Conservation (phyloP, 129 eudicot species). For the Centella asiatica region DNA sequence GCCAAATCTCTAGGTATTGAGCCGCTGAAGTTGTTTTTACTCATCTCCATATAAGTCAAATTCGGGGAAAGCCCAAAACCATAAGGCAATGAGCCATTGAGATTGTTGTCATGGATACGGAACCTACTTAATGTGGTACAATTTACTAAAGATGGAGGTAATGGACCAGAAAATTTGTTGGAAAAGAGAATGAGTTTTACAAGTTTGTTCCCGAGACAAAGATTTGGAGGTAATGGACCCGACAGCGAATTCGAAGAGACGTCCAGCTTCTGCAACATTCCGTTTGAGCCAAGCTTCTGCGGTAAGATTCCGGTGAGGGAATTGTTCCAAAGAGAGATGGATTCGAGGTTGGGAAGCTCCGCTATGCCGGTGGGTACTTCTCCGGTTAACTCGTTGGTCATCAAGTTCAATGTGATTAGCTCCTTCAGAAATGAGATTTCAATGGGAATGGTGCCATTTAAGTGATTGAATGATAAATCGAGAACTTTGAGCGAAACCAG, state of each 20-base stretch:
- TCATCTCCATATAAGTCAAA: slow-evolving; percentile 60
- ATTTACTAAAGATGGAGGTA: slow-evolving; percentile 61
- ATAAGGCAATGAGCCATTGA: slow-evolving; percentile 64
- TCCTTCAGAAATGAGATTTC: slow-evolving; percentile 50
- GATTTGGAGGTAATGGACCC: slow-evolving; percentile 70
- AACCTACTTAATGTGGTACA: slow-evolving; percentile 65
- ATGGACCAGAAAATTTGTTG: slow-evolving; percentile 43
- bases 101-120: slow-evolving; percentile 57
- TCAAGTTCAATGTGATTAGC: slow-evolving; percentile 35
- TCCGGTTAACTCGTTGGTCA: slow-evolving; percentile 67
- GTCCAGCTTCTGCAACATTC: slow-evolving; percentile 53
- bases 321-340: slow-evolving; percentile 70
- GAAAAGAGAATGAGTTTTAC: slow-evolving; percentile 61
- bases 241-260: slow-evolving; percentile 68
- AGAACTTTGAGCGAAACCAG: slow-evolving; percentile 30
- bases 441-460: slow-evolving; percentile 58
- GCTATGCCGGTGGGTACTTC: slow-evolving; percentile 76
- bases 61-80: slow-evolving; percentile 70
- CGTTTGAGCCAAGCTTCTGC: slow-evolving; percentile 61
- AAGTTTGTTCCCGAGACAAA: slow-evolving; percentile 62
- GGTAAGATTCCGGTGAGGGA: slow-evolving; percentile 74
- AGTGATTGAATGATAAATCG: slow-evolving; percentile 62
- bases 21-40: slow-evolving; percentile 66
- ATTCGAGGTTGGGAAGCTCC: slow-evolving; percentile 59
- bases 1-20: slow-evolving; percentile 63